These are phyloP conservation scores for Stentor roeselii DNA, from an alignment of 73 alveolate genomes.

Conservation along the genomic window DNA sequence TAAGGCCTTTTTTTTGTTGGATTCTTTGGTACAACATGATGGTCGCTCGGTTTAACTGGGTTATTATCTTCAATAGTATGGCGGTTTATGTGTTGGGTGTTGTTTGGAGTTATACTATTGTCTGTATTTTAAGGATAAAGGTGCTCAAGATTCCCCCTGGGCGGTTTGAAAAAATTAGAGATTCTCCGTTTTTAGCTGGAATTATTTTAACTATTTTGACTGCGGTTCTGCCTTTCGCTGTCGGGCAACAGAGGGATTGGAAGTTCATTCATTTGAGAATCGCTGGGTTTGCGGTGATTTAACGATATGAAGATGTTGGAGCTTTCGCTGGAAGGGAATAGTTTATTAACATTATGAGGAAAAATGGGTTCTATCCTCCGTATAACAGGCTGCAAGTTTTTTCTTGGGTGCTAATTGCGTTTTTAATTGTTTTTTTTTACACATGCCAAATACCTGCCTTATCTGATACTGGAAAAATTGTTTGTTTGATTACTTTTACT, in stretches of 20 bases:
- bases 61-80: background rate
- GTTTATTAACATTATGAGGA: slow-evolving; percentile 10
- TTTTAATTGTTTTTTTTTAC: slow-evolving; percentile 9
- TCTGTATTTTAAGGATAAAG: background rate
- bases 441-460: background rate
- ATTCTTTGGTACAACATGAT: too few species aligned
- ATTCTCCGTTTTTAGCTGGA: too few species aligned
- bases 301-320: too few species aligned
- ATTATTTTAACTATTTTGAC: too few species aligned
- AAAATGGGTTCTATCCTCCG: slow-evolving; percentile 40
- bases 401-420: slow-evolving; percentile 32
- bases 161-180: too few species aligned
- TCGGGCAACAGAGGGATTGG: too few species aligned
- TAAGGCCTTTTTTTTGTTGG: background rate
- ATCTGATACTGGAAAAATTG: background rate
- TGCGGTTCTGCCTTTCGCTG: too few species aligned
- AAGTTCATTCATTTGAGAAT: too few species aligned
- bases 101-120: background rate
- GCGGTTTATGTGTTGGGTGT: background rate
- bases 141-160: too few species aligned
- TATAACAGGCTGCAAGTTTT: slow-evolving; percentile 29
- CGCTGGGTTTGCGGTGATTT: too few species aligned
- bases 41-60: background rate
- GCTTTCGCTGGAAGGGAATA: too few species aligned
- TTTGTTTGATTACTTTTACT: background rate